These are phyloP conservation scores for Knoxia roxburghii DNA, from an alignment of 257 asterid species.

Conservation along the genomic window DNA sequence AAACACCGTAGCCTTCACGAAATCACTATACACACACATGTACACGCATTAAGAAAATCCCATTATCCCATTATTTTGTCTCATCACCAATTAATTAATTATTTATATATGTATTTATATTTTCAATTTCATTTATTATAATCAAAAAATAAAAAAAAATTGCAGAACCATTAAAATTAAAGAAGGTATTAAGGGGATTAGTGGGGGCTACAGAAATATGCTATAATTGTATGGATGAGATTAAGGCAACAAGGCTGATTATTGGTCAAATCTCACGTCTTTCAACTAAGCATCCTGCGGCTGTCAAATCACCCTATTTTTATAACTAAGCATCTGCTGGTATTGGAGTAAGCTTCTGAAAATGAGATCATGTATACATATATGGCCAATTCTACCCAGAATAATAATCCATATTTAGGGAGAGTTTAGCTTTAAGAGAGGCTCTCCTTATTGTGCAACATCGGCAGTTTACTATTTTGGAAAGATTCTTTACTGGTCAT, in stretches of 20 bases:
- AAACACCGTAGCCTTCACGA: not conserved
- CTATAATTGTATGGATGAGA: slow-evolving; percentile 4
- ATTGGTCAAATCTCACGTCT: not conserved
- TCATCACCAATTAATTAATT: not conserved
- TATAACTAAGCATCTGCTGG: too few species aligned
- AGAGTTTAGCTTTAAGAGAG: too few species aligned
- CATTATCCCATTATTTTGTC: not conserved
- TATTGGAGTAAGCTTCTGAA: too few species aligned
- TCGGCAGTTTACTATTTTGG: too few species aligned
- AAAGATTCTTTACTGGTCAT: too few species aligned
- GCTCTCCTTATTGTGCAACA: too few species aligned
- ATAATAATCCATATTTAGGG: too few species aligned
- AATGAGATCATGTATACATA: too few species aligned
- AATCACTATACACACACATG: not conserved
- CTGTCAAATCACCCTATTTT: not conserved
- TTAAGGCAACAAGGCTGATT: slow-evolving; percentile 18
- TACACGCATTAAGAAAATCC: not conserved
- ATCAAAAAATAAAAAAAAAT: not conserved
- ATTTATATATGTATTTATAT: not conserved
- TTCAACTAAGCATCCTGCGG: slow-evolving; percentile 4
- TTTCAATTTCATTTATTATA: not conserved
- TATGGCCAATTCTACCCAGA: too few species aligned
- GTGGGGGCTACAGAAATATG: not conserved
- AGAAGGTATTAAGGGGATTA: too few species aligned
- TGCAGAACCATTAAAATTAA: too few species aligned